Conservation (phyloP, 2,329 filamentous ascomycete species). For the Reticulascus tulasneorum region DNA sequence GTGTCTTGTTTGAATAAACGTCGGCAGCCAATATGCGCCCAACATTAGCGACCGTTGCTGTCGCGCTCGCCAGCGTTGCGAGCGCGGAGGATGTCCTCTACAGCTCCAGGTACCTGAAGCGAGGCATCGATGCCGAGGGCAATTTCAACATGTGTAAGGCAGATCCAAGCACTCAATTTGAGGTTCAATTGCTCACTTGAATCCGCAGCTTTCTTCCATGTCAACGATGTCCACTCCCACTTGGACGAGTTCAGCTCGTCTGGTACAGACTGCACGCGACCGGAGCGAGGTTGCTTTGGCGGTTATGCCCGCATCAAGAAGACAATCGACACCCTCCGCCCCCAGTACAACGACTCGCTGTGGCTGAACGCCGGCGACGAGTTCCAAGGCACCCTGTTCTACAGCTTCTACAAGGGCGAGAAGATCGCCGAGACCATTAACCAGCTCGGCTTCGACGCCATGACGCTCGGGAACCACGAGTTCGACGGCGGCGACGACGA, state of each 20-base stretch:
- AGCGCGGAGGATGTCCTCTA: constrained; percentile 43
- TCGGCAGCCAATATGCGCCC: constrained; percentile 8
- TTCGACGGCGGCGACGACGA: constrained; percentile 62
- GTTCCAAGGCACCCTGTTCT: constrained; percentile 66
- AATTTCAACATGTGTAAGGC: constrained; percentile 49
- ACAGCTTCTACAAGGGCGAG: constrained; percentile 61
- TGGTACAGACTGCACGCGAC: constrained; percentile 57
- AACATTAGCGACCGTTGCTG: constrained; percentile 8
- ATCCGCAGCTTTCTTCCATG: constrained; percentile 56
- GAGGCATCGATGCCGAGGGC: constrained; percentile 42
- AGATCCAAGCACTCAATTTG: background rate
- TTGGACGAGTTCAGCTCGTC: constrained; percentile 59
- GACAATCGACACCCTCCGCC: constrained; percentile 52
- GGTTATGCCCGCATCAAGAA: constrained; percentile 63
- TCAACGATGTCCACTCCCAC: constrained; percentile 67
- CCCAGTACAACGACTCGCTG: constrained; percentile 55
- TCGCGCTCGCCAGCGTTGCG: constrained; percentile 21
- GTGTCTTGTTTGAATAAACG: background rate
- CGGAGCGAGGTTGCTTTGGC: constrained; percentile 56
- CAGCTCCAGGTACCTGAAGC: constrained; percentile 45
- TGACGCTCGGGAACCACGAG: constrained; percentile 66
- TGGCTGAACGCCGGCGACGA: constrained; percentile 66
- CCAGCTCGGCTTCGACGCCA: constrained; percentile 61
- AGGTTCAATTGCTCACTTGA: background rate
- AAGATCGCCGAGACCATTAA: constrained; percentile 67